Evolutionary conservation across 2,329 filamentous ascomycete genomes (phyloP).

Genomic region (Fusarium subglutinans): DNA sequence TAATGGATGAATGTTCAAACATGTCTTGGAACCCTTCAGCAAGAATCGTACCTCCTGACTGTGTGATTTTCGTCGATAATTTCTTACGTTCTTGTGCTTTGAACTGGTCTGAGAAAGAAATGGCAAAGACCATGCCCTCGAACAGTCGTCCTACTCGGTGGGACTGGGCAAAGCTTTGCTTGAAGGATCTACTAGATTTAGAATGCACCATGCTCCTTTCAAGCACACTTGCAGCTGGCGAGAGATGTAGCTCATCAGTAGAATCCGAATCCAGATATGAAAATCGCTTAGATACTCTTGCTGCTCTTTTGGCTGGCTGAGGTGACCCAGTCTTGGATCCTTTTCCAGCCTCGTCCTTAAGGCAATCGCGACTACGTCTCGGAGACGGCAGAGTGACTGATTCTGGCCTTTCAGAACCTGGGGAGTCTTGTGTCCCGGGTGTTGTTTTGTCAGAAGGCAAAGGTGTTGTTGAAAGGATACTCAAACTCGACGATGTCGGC

Average conservation of each 20-base stretch:
- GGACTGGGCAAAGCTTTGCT: constrained; percentile 41
- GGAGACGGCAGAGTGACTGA: constrained; percentile 41
- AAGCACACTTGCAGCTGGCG: constrained; percentile 49
- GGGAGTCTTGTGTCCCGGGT: constrained; percentile 48
- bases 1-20: constrained; percentile 64
- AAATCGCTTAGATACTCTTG: constrained; percentile 37
- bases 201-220: constrained; percentile 50
- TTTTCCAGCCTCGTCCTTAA: constrained; percentile 25
- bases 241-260: constrained; percentile 59
- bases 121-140: constrained; percentile 84
- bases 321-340: constrained; percentile 43
- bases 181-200: constrained; percentile 41
- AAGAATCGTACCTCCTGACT: constrained; percentile 78
- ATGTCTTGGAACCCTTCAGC: constrained; percentile 82
- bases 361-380: constrained; percentile 23
- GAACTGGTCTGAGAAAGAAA: constrained; percentile 71
- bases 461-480: constrained; percentile 53
- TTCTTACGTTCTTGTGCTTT: constrained; percentile 52
- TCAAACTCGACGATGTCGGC: constrained; percentile 52
- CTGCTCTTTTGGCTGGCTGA: constrained; percentile 34
- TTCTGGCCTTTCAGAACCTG: constrained; percentile 31
- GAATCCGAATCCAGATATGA: constrained; percentile 53
- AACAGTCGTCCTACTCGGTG: constrained; percentile 63
- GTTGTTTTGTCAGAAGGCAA: constrained; percentile 49
- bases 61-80: constrained; percentile 70